Conservation (phyloP, 2,329 filamentous ascomycete genomes). For the Fusarium subtropicale region DNA sequence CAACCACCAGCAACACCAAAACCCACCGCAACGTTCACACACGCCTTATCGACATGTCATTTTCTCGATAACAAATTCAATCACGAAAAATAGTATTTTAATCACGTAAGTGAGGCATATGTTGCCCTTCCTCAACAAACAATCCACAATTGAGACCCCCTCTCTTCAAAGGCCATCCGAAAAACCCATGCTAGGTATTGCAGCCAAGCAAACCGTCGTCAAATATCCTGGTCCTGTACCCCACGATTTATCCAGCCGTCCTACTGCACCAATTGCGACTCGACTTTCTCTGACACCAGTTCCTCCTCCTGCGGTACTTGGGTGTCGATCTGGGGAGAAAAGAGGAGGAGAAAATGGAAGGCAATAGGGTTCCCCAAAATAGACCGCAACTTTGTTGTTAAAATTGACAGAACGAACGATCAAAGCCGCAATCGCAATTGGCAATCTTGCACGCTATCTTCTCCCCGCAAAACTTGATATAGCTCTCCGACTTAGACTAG, state of each 20-base stretch:
- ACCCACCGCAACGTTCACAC: not conserved
- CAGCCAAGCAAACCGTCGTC: constrained; percentile 13
- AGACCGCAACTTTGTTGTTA: not conserved
- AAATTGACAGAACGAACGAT: constrained; percentile 2
- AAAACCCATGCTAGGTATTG: not conserved
- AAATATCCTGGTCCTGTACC: constrained; percentile 24
- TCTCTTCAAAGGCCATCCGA: not conserved
- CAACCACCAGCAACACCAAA: not conserved
- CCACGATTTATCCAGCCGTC: constrained; percentile 18
- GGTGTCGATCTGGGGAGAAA: constrained; percentile 5
- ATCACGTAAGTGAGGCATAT: constrained; percentile 10
- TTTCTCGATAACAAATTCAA: not conserved
- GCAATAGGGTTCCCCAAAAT: not conserved
- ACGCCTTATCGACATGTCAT: not conserved
- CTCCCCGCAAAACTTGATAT: constrained; percentile 11
- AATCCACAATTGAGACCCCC: not conserved
- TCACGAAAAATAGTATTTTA: not conserved
- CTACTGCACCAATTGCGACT: constrained; percentile 16
- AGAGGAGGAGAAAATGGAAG: not conserved
- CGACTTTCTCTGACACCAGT: not conserved
- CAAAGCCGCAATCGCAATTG: constrained; percentile 10
- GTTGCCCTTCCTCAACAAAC: not conserved
- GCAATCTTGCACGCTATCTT: not conserved
- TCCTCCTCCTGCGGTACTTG: constrained; percentile 5
- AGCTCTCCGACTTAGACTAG: constrained; percentile 6